Evolutionary conservation across 164 flowering plant species (phyloP).

Genomic region (Magnolia officinalis): DNA sequence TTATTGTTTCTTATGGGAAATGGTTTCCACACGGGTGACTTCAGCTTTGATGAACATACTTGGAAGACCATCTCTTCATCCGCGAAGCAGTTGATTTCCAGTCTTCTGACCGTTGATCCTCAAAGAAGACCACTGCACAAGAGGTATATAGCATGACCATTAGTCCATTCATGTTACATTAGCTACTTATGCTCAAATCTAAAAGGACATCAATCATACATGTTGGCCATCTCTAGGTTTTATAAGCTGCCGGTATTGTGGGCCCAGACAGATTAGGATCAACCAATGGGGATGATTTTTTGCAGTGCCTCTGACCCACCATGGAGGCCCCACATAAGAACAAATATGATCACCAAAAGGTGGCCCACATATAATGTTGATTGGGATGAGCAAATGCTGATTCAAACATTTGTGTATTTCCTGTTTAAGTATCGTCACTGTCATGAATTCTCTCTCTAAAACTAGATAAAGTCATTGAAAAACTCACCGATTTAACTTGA

Average conservation of each 20-base stretch:
- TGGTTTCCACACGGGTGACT: slow-evolving; percentile 38
- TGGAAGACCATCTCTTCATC: slow-evolving; percentile 74
- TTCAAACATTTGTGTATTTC: no score
- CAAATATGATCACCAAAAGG: no score
- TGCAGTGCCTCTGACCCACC: neutral
- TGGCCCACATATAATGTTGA: no score
- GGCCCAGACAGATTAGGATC: neutral
- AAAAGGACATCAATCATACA: no score
- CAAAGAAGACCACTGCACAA: slow-evolving; percentile 58
- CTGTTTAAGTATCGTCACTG: no score
- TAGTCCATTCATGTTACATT: neutral
- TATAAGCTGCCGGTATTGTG: neutral
- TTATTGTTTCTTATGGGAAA: no score
- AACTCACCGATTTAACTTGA: no score
- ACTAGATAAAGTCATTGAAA: no score
- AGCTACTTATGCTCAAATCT: neutral
- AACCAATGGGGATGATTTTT: neutral
- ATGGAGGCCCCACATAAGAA: neutral
- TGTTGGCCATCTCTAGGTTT: neutral
- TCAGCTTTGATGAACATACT: slow-evolving; percentile 63
- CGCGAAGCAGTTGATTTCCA: slow-evolving; percentile 55
- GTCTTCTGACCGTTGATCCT: slow-evolving; percentile 63
- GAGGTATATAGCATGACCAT: slow-evolving; percentile 36
- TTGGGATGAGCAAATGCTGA: no score
- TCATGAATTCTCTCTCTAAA: no score